Evolutionary conservation across 148 eudicot genomes (phyloP).

Genomic region (Fagopyrum esculentum): DNA sequence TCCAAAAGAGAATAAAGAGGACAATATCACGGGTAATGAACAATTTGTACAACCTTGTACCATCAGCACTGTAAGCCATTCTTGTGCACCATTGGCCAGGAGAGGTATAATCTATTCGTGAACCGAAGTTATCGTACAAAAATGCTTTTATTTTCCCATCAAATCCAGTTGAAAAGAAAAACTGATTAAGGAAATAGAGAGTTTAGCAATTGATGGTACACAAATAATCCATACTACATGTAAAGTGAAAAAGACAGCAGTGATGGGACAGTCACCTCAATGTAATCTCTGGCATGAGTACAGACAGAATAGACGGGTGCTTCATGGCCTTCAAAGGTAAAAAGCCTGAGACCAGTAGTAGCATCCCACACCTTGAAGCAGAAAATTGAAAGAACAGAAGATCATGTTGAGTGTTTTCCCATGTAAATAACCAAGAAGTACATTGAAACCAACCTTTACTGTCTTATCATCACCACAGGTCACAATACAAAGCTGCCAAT

Average conservation of each 20-base stretch:
- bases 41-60: constrained; percentile 31
- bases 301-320: constrained; percentile 26
- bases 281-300: constrained; percentile 14
- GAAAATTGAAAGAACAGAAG: not conserved
- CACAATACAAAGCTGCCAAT: constrained; percentile 69
- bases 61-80: constrained; percentile 48
- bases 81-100: constrained; percentile 40
- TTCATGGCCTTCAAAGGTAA: constrained; percentile 24
- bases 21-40: not conserved
- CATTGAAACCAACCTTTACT: constrained; percentile 45
- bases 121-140: constrained; percentile 41
- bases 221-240: not conserved
- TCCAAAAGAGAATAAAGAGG: not conserved
- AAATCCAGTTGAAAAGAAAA: constrained; percentile 36
- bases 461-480: constrained; percentile 96
- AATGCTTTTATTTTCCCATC: constrained; percentile 53
- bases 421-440: not conserved
- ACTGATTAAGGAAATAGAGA: constrained; percentile 19
- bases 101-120: constrained; percentile 39
- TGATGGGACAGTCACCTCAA: constrained; percentile 11
- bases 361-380: constrained; percentile 23
- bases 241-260: not conserved
- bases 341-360: constrained; percentile 18
- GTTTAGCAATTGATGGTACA: not conserved
- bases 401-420: not conserved